Base-by-base conservation (phyloP, 2,329 filamentous ascomycete genomes). In the Lecanicillium sp. region DNA sequence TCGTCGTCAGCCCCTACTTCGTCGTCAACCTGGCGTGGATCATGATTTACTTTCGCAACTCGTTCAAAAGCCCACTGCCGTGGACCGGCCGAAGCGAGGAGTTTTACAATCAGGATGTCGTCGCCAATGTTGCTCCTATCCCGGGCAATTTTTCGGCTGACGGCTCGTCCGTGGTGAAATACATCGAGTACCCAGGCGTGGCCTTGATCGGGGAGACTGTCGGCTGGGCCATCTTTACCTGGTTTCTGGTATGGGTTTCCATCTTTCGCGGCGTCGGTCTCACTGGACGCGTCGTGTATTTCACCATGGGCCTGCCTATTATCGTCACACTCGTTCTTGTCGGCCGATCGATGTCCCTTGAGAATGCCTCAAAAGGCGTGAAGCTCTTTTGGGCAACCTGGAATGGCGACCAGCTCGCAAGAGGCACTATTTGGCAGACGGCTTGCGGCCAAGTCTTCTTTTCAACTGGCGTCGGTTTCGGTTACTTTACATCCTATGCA, bases 301-400 rank as follows among this genome's bases (percentile, higher is more conserved):
- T 77, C 60, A 80, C 77, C n/a, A 80, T 81, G 76, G 76, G 75
- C 1, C 58, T 81, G 5, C 77, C 78, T 0, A 78, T 81, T 42
- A 63, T 77, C 50, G 74, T 75, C 12, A 79, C 74, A 2, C 68
- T 81, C 51, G 71, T 80, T 47, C 67, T 81, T 21, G 70, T 81
- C 39, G 77, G 75, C 15, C 71, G 77, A 2, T 68, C 73, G 0
- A 59, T 73, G 1, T 79, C 77, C 0, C 72, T 80, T 0, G 68
- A 72, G 0, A 79, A 80, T 55, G 78, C 78, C 0, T 56, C 67
- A 1, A 70, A 70, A 21, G 78, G 77, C 5, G 65, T 80, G 27
- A 71, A 66, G 49, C 65, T 79, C 1, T 67, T 68, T 47, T 70
- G 67, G 56, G 66, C 62, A 7, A 68, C 67, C 5, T 71, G 68